Conservation (phyloP, 2,329 filamentous ascomycete genomes). For the Pseudofabraea citricarpa region DNA sequence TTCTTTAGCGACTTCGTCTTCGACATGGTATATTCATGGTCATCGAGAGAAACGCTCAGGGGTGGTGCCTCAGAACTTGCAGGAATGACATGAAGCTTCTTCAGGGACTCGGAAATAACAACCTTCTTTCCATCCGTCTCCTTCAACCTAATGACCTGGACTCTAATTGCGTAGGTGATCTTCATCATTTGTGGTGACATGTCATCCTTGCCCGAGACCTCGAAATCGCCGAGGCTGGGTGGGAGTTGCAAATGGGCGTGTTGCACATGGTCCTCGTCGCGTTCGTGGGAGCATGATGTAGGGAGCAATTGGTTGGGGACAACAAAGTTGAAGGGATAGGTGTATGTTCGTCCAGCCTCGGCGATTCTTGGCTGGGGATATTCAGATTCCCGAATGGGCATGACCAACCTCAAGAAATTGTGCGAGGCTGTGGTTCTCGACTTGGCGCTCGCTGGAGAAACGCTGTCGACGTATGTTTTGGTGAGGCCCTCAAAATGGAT, state of each 20-base stretch:
- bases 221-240: constrained; percentile 24
- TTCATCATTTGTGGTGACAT: constrained; percentile 25
- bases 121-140: constrained; percentile 17
- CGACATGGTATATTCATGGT: constrained; percentile 18
- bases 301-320: constrained; percentile 27
- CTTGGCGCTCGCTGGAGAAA: constrained; percentile 18
- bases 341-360: constrained; percentile 24
- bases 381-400: constrained; percentile 24
- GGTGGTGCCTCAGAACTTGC: constrained; percentile 23
- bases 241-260: constrained; percentile 26
- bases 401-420: constrained; percentile 26
- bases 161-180: constrained; percentile 23
- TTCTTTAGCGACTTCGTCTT: constrained; percentile 25
- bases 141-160: constrained; percentile 18
- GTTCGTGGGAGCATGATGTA: constrained; percentile 20
- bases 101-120: constrained; percentile 17
- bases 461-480: constrained; percentile 23
- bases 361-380: constrained; percentile 25
- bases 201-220: constrained; percentile 19
- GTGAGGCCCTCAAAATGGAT: constrained; percentile 25
- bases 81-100: constrained; percentile 23
- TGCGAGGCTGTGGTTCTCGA: constrained; percentile 22
- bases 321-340: constrained; percentile 28
- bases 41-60: constrained; percentile 17
- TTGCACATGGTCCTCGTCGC: constrained; percentile 20